phyloP scores from a whole-genome alignment of 1,284 basidiomycete species.

The Peniophora sp. region DNA sequence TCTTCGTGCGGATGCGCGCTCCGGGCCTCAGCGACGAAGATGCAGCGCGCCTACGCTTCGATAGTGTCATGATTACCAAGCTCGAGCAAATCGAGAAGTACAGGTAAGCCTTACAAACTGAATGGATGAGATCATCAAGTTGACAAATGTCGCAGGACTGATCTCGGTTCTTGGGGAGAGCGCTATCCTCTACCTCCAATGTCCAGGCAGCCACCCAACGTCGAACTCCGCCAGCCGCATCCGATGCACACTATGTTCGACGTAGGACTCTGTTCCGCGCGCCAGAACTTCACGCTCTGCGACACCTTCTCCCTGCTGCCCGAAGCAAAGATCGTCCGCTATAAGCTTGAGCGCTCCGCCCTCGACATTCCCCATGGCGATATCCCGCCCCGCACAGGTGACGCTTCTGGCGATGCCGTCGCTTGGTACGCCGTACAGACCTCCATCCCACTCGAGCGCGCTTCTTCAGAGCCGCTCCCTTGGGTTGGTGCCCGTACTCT shows the following conservation, averaged over 20 bases:
- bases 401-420: no score
- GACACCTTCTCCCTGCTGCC: slow-evolving; percentile 51
- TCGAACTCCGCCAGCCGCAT: slow-evolving; percentile 46
- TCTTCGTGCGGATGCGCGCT: slow-evolving; percentile 55
- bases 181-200: slow-evolving; percentile 47
- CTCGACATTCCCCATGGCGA: slow-evolving; percentile 30
- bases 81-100: slow-evolving; percentile 57
- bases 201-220: slow-evolving; percentile 52
- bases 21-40: slow-evolving; percentile 37
- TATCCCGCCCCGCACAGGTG: neutral
- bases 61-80: slow-evolving; percentile 38
- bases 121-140: neutral
- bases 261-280: slow-evolving; percentile 33
- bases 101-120: slow-evolving; percentile 37
- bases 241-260: slow-evolving; percentile 46
- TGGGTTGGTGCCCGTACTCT: slow-evolving; percentile 39
- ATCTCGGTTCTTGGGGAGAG: neutral
- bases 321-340: slow-evolving; percentile 31
- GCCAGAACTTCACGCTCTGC: slow-evolving; percentile 15
- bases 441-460: slow-evolving; percentile 37
- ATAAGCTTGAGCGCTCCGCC: slow-evolving; percentile 34
- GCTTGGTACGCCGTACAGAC: slow-evolving; percentile 58
- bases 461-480: slow-evolving; percentile 13
- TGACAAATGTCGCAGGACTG: neutral
- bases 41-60: slow-evolving; percentile 42